Evolutionary conservation across 768 basidiomycete species (phyloP).

Genomic region (Hypholoma sublateritium): DNA sequence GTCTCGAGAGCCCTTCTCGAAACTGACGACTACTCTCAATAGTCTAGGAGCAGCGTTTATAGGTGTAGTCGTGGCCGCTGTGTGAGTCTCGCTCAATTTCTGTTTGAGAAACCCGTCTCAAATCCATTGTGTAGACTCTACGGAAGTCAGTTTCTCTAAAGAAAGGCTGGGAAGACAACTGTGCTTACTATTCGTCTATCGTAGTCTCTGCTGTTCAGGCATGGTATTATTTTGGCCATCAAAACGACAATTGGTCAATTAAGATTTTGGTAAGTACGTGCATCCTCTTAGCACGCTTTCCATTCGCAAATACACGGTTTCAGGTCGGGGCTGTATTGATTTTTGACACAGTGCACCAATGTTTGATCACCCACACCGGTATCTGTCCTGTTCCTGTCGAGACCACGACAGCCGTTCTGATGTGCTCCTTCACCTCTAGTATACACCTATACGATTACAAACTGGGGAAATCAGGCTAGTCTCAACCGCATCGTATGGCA

Average conservation of each 20-base stretch:
- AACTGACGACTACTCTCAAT: neutral
- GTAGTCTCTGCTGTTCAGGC: conserved; percentile 55
- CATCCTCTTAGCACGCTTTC: neutral
- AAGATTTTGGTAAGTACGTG: conserved; percentile 38
- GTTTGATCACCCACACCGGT: conserved; percentile 52
- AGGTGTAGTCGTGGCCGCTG: conserved; percentile 48
- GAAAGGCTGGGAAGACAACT: neutral
- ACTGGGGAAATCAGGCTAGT: conserved; percentile 19
- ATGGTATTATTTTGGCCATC: conserved; percentile 54
- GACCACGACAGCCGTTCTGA: neutral
- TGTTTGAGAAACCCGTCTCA: neutral
- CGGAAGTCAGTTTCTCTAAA: conserved; percentile 37
- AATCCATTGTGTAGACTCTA: conserved; percentile 35
- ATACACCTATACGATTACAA: conserved; percentile 21
- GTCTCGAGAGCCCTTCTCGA: neutral
- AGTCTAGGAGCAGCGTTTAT: conserved; percentile 47
- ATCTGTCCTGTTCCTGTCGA: conserved; percentile 6
- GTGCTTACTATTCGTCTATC: no score
- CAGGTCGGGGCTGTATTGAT: conserved; percentile 51
- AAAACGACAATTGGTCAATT: conserved; percentile 48
- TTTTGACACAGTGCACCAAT: conserved; percentile 55
- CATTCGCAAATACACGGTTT: neutral
- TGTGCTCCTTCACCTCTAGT: conserved; percentile 12
- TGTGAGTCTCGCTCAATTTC: conserved; percentile 33
- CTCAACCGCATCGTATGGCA: conserved; percentile 21